Evolutionary conservation across 805 yeast species (phyloP).

Genomic region (Ogataea nitratoaversa): DNA sequence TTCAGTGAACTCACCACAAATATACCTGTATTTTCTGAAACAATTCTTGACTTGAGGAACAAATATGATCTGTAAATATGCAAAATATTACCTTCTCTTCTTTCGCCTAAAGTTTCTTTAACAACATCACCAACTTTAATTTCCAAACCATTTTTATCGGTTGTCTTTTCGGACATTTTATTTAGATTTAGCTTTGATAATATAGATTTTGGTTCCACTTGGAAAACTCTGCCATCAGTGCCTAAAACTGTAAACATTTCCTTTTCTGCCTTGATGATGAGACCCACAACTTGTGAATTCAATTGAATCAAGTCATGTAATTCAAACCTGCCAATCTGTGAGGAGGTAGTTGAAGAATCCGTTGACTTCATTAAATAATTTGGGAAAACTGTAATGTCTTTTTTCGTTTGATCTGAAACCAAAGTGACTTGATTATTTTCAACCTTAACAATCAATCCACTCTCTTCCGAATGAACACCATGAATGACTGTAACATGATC

Average conservation of each 20-base stretch:
- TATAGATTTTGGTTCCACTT: conserved; percentile 77
- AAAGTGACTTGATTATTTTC: conserved; percentile 83
- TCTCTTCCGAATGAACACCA: conserved; percentile 90
- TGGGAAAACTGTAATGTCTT: conserved; percentile 89
- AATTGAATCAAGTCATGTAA: conserved; percentile 87
- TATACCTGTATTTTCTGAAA: conserved; percentile 84
- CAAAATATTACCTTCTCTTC: conserved; percentile 81
- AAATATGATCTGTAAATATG: conserved; percentile 80
- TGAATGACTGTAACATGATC: conserved; percentile 91
- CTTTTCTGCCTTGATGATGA: conserved; percentile 85
- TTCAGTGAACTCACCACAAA: conserved; percentile 74
- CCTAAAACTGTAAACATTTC: conserved; percentile 77
- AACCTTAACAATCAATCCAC: conserved; percentile 86
- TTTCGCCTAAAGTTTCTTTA: conserved; percentile 78
- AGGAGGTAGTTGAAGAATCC: conserved; percentile 70
- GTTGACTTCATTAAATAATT: conserved; percentile 87
- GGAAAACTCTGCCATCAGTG: conserved; percentile 72
- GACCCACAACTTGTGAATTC: conserved; percentile 82
- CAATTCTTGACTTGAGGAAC: conserved; percentile 76
- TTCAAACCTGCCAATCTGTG: conserved; percentile 72
- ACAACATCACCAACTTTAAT: conserved; percentile 89
- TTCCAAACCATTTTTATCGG: conserved; percentile 82
- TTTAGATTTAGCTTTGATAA: conserved; percentile 66
- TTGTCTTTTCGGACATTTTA: conserved; percentile 71
- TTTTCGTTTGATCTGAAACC: conserved; percentile 81